Evolutionary conservation across 2,329 filamentous ascomycete species (phyloP).

Genomic region (Pseudomassariella vexata): DNA sequence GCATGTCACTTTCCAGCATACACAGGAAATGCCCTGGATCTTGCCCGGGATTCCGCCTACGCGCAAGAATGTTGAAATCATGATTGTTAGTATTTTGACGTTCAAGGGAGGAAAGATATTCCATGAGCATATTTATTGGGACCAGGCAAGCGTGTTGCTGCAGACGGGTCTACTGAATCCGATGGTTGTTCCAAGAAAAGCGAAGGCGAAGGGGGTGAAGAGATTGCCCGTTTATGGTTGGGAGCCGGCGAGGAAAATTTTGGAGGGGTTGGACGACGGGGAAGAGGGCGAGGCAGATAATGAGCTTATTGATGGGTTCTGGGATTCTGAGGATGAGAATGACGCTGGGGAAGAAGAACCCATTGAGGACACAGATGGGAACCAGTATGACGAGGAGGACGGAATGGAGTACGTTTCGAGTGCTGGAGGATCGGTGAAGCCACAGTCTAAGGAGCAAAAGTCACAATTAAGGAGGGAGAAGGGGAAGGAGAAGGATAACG

Average conservation of each 20-base stretch:
- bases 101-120: slow-evolving; percentile 58
- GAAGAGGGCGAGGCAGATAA: slow-evolving; percentile 39
- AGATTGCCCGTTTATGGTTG: slow-evolving; percentile 33
- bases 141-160: slow-evolving; percentile 57
- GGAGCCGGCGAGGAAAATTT: slow-evolving; percentile 30
- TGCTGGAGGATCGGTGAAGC: too few species aligned
- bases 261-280: slow-evolving; percentile 25
- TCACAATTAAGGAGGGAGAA: too few species aligned
- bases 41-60: slow-evolving; percentile 55
- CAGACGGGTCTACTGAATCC: slow-evolving; percentile 53
- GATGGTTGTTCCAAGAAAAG: slow-evolving; percentile 26
- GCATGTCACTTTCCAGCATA: slow-evolving; percentile 52
- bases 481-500: not conserved
- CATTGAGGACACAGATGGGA: slow-evolving; percentile 1
- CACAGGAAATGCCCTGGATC: slow-evolving; percentile 53
- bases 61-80: slow-evolving; percentile 45
- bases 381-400: not conserved
- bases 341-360: slow-evolving; percentile 5
- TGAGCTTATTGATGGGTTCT: slow-evolving; percentile 30
- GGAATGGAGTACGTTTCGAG: too few species aligned
- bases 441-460: too few species aligned
- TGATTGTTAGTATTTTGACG: slow-evolving; percentile 58
- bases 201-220: slow-evolving; percentile 27
- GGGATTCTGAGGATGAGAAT: slow-evolving; percentile 21
- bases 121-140: slow-evolving; percentile 65